These are phyloP conservation scores for Ophiostoma australiae DNA, from an alignment of 2,329 filamentous ascomycete species.

Conservation along the genomic window DNA sequence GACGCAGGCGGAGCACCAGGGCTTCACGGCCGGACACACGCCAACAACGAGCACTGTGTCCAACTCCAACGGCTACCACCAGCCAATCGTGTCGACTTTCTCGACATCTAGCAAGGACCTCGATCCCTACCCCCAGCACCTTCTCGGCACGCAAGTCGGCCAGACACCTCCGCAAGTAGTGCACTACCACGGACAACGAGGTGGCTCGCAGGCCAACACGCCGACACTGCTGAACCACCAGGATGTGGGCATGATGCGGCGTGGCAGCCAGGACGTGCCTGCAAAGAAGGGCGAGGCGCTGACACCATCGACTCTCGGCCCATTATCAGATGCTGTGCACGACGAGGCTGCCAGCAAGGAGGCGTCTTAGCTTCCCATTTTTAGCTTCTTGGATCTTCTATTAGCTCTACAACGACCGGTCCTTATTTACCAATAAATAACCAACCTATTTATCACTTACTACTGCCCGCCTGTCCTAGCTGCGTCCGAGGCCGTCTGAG, in stretches of 20 bases:
- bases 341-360: slow-evolving; percentile 25
- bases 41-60: slow-evolving; percentile 43
- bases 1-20: slow-evolving; percentile 54
- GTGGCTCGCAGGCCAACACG: slow-evolving; percentile 63
- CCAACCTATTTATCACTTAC: background rate
- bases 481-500: background rate
- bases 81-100: slow-evolving; percentile 63
- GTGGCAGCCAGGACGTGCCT: slow-evolving; percentile 45
- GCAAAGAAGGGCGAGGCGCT: slow-evolving; percentile 39
- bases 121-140: slow-evolving; percentile 62
- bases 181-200: slow-evolving; percentile 62
- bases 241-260: slow-evolving; percentile 44
- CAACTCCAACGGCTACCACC: slow-evolving; percentile 59
- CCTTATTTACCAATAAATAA: no score
- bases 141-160: slow-evolving; percentile 57
- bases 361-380: slow-evolving; percentile 22
- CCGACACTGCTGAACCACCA: slow-evolving; percentile 53
- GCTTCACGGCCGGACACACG: slow-evolving; percentile 40
- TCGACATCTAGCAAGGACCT: slow-evolving; percentile 66
- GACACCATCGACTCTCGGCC: slow-evolving; percentile 38
- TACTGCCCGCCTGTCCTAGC: background rate
- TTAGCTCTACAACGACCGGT: no score
- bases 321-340: slow-evolving; percentile 36
- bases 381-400: background rate
- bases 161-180: slow-evolving; percentile 61